phyloP scores from a whole-genome alignment of 306 rosid genomes.

The Cicer cuneatum region DNA sequence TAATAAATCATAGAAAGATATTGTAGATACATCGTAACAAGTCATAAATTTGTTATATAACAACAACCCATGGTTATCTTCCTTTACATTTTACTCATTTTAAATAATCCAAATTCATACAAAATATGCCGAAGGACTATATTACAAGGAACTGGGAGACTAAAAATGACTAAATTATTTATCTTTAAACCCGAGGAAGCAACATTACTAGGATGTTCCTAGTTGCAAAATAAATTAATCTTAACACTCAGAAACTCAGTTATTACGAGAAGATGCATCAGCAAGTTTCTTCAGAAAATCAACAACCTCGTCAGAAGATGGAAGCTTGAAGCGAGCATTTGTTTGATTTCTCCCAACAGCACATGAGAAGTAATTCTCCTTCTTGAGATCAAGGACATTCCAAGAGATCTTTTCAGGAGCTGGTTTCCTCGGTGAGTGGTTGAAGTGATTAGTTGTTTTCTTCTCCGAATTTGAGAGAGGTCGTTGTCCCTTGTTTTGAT shows the following conservation, averaged over 20 bases:
- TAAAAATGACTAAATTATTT: constrained; percentile 33
- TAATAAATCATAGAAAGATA: no score
- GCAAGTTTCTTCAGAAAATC: constrained; percentile 62
- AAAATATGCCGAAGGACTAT: constrained; percentile 5
- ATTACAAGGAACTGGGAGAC: constrained; percentile 31
- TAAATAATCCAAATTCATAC: no score
- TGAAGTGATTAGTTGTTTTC: constrained; percentile 57
- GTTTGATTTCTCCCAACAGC: constrained; percentile 81
- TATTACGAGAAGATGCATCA: neutral
- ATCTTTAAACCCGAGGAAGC: constrained; percentile 18
- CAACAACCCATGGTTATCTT: no score
- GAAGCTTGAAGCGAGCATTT: constrained; percentile 75
- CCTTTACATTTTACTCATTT: no score
- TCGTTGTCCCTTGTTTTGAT: constrained; percentile 56
- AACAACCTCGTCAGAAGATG: constrained; percentile 74
- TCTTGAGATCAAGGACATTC: constrained; percentile 93
- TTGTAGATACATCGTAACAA: no score
- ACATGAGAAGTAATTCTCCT: constrained; percentile 93
- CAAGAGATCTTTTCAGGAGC: constrained; percentile 79
- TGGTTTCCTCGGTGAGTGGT: constrained; percentile 49
- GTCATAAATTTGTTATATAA: no score
- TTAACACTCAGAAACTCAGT: neutral
- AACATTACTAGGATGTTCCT: neutral
- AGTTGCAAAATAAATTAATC: neutral
- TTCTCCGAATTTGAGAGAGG: constrained; percentile 54